Conservation (phyloP, 192 early-diverging fungal species). For the Mortierella claussenii region DNA sequence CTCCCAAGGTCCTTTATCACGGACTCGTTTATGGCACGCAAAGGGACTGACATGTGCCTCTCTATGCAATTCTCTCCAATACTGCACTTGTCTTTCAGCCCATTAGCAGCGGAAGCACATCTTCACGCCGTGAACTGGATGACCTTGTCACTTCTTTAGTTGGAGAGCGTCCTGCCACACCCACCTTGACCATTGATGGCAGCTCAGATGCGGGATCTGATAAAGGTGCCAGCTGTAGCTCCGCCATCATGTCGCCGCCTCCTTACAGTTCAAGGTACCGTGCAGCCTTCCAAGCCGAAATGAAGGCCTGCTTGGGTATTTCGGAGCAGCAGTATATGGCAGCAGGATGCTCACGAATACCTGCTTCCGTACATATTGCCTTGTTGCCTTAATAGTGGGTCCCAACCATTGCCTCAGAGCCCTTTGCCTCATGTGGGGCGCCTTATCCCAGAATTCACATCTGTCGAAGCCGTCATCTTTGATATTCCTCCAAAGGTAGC, state of each 20-base stretch:
- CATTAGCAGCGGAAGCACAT: conserved; percentile 9
- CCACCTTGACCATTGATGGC: conserved; percentile 42
- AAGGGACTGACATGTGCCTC: conserved; percentile 13
- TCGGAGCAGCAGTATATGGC: too few species aligned
- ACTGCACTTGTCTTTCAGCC: conserved; percentile 10
- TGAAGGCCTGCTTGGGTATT: neutral
- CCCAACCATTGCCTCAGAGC: conserved; percentile 10
- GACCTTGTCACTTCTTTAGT: conserved; percentile 88
- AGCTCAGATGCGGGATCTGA: conserved; percentile 61
- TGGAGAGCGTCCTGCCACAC: conserved; percentile 68
- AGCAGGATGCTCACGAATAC: too few species aligned
- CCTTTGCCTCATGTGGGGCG: conserved; percentile 10
- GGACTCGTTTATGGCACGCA: too few species aligned
- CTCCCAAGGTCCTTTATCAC: too few species aligned
- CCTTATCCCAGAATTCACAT: conserved; percentile 72
- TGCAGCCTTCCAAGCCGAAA: neutral
- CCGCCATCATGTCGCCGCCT: conserved; percentile 56
- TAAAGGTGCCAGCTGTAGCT: conserved; percentile 34
- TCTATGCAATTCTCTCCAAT: neutral
- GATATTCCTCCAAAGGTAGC: conserved; percentile 88
- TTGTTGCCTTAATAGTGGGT: conserved; percentile 15
- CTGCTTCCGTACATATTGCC: too few species aligned
- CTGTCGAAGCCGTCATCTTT: conserved; percentile 80
- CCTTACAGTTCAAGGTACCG: conserved; percentile 42
- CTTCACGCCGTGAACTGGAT: conserved; percentile 71